Percentiles rank a stretch among this genome's conserved stretches.
Evolutionary conservation across 108 stramenopile species (phyloP).

Genomic region (Licmophora abbreviata): DNA sequence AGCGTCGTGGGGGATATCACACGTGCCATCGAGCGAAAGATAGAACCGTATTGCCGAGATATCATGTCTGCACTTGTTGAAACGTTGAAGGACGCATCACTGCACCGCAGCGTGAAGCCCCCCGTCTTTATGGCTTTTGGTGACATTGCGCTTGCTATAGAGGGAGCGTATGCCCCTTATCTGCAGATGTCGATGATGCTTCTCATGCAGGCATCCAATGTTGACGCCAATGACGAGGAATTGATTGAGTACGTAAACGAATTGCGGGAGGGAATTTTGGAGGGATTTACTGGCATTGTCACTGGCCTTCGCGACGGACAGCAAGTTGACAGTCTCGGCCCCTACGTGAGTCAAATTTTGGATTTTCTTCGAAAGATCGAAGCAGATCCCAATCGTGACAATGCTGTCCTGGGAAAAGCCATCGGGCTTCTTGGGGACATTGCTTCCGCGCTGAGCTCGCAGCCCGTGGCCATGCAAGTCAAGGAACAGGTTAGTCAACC

Average conservation of each 20-base stretch:
- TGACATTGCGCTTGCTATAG: slow-evolving; percentile 92
- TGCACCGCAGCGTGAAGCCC: slow-evolving; percentile 92
- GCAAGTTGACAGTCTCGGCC: slow-evolving; percentile 40
- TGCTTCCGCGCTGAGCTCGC: slow-evolving; percentile 43
- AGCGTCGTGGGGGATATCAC: slow-evolving; percentile 91
- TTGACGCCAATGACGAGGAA: slow-evolving; percentile 80
- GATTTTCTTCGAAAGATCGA: slow-evolving; percentile 58
- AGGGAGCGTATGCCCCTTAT: slow-evolving; percentile 86
- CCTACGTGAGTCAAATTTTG: slow-evolving; percentile 51
- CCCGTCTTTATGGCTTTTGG: slow-evolving; percentile 91
- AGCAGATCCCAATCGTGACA: slow-evolving; percentile 58
- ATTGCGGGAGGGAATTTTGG: slow-evolving; percentile 85
- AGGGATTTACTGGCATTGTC: slow-evolving; percentile 94
- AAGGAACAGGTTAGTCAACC: slow-evolving; percentile 53
- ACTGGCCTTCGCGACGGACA: slow-evolving; percentile 81
- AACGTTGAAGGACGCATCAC: slow-evolving; percentile 65
- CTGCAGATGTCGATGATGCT: slow-evolving; percentile 79
- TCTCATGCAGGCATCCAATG: slow-evolving; percentile 85
- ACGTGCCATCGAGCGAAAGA: slow-evolving; percentile 73
- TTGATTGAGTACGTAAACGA: slow-evolving; percentile 90
- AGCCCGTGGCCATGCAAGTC: slow-evolving; percentile 18
- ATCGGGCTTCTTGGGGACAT: slow-evolving; percentile 79
- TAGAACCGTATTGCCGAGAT: slow-evolving; percentile 86
- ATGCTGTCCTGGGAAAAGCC: slow-evolving; percentile 69
- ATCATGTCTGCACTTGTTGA: slow-evolving; percentile 87